Evolutionary conservation across 805 yeast genomes (phyloP).

Genomic region (Nakazawaea wickerhamii): DNA sequence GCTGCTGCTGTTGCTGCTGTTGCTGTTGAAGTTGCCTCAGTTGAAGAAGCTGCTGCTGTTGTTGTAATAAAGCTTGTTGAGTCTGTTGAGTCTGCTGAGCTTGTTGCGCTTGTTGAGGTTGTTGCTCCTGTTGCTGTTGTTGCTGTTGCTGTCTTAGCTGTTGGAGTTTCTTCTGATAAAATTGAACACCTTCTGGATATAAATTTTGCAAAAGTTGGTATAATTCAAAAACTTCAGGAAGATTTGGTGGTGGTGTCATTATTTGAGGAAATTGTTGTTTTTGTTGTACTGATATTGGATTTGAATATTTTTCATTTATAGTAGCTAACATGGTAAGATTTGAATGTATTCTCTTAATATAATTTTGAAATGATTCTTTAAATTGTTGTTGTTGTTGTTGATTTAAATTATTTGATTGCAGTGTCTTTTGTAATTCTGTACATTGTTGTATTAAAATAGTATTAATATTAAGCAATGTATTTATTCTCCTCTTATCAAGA

Average conservation of each 20-base stretch:
- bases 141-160: conserved; percentile 22
- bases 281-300: conserved; percentile 20
- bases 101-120: conserved; percentile 18
- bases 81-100: conserved; percentile 19
- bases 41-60: background rate
- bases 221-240: conserved; percentile 45
- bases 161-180: conserved; percentile 27
- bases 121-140: conserved; percentile 16
- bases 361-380: conserved; percentile 27
- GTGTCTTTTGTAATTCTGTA: conserved; percentile 22
- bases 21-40: background rate
- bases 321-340: conserved; percentile 32
- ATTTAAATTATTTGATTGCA: conserved; percentile 15
- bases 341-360: conserved; percentile 30
- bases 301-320: conserved; percentile 29
- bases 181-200: conserved; percentile 50
- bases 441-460: conserved; percentile 28
- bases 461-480: conserved; percentile 30
- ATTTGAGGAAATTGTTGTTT: conserved; percentile 40
- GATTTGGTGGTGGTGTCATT: conserved; percentile 48
- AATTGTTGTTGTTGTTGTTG: conserved; percentile 16
- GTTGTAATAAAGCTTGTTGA: conserved; percentile 8
- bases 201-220: conserved; percentile 43
- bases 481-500: conserved; percentile 28
- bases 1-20: background rate